phyloP scores from a whole-genome alignment of 2,329 filamentous ascomycete species.

The Fusarium sp. region DNA sequence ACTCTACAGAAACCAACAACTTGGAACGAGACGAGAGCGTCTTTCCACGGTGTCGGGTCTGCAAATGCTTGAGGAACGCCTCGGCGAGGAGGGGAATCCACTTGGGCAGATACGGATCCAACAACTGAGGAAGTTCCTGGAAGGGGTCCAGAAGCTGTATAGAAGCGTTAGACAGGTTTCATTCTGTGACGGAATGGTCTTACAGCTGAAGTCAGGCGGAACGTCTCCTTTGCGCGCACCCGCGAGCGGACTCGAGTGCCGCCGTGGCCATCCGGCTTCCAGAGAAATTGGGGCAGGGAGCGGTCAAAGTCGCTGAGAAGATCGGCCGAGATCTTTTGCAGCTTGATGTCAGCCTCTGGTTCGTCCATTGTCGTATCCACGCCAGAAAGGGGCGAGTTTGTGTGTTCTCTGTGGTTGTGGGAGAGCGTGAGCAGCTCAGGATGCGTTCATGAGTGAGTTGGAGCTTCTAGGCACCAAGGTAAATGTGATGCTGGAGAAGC shows the following conservation, averaged over 20 bases:
- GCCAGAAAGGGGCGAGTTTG: background rate
- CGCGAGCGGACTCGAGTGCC: constrained; percentile 57
- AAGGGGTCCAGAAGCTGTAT: constrained; percentile 80
- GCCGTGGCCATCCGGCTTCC: constrained; percentile 61
- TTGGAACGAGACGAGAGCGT: constrained; percentile 47
- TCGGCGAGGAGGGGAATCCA: constrained; percentile 81
- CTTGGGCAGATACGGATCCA: constrained; percentile 83
- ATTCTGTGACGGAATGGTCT: background rate
- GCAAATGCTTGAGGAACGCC: constrained; percentile 78
- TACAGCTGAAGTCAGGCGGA: constrained; percentile 61
- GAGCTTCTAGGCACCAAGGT: constrained; percentile 22
- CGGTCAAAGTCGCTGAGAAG: constrained; percentile 69
- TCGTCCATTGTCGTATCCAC: constrained; percentile 64
- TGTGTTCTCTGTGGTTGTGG: background rate
- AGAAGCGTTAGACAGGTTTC: background rate
- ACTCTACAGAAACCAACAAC: constrained; percentile 67
- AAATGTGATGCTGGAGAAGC: constrained; percentile 4
- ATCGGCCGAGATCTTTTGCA: constrained; percentile 70
- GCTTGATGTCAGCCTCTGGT: constrained; percentile 69
- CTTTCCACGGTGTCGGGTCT: constrained; percentile 57
- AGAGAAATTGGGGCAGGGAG: constrained; percentile 64
- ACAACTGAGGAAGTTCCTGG: constrained; percentile 92
- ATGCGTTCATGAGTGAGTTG: background rate
- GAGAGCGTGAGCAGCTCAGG: background rate
- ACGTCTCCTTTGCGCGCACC: constrained; percentile 62